Percentiles rank a stretch among this genome's conserved stretches.
Evolutionary conservation across 352 stramenopile genomes (phyloP).

Genomic region (Globisporangium splendens): DNA sequence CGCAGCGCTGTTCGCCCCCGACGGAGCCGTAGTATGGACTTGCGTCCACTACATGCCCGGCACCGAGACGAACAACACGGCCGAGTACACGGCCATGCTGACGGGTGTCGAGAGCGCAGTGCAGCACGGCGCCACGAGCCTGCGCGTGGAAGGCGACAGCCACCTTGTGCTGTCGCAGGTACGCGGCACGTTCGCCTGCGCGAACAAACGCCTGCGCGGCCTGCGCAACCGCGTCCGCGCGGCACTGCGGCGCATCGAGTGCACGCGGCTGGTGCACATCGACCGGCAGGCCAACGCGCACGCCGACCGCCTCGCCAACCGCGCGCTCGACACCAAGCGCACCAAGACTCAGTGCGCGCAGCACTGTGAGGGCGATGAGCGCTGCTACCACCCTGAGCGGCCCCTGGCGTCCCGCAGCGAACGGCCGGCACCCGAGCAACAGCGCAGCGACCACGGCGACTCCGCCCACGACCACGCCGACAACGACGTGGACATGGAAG

Average conservation of each 20-base stretch:
- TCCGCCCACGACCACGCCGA: too few relatives aligned
- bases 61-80: constrained; percentile 22
- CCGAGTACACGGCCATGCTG: constrained; percentile 24
- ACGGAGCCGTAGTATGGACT: constrained; percentile 1
- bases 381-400: too few relatives aligned
- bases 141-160: constrained; percentile 9
- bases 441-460: too few relatives aligned
- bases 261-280: constrained; percentile 15
- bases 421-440: too few relatives aligned
- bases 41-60: constrained; percentile 1
- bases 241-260: not conserved
- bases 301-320: constrained; percentile 16
- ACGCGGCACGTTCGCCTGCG: not conserved
- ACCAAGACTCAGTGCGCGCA: too few relatives aligned
- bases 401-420: too few relatives aligned
- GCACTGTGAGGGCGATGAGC: too few relatives aligned
- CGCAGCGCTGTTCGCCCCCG: constrained; percentile 10
- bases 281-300: constrained; percentile 18
- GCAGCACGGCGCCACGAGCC: not conserved
- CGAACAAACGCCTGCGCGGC: too few relatives aligned
- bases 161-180: constrained; percentile 3
- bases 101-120: constrained; percentile 10
- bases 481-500: too few relatives aligned
- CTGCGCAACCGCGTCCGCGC: too few relatives aligned
- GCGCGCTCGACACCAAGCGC: not conserved